Conservation (phyloP, 2,329 filamentous ascomycete species). For the Penicillium griseofulvum region DNA sequence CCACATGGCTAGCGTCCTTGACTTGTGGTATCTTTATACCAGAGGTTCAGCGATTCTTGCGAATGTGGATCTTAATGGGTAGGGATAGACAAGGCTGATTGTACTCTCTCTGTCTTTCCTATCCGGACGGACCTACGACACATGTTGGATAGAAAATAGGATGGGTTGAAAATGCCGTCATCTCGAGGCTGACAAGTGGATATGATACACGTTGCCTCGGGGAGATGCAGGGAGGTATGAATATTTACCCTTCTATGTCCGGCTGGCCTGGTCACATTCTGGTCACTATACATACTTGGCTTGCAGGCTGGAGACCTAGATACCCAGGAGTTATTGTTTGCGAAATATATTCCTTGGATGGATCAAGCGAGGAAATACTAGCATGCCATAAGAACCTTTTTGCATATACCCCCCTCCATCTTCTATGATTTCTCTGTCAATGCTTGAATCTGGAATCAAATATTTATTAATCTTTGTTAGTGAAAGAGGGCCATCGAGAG, state of each 20-base stretch:
- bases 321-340: conserved; percentile 19
- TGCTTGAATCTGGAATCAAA: background rate
- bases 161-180: background rate
- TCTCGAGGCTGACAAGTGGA: background rate
- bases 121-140: background rate
- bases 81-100: background rate
- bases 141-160: background rate
- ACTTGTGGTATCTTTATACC: background rate
- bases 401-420: background rate
- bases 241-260: background rate
- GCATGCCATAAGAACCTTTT: background rate
- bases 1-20: background rate
- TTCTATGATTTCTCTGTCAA: background rate
- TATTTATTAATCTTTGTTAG: background rate
- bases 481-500: background rate
- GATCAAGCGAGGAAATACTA: background rate
- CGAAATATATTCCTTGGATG: background rate
- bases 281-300: conserved; percentile 2
- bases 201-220: background rate
- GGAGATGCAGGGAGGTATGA: background rate
- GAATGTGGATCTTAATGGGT: background rate
- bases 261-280: conserved; percentile 2
- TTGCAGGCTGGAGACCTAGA: conserved; percentile 10
- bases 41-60: background rate
- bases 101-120: background rate